Base-by-base conservation (phyloP, 179 eudicot genomes). In the Gypsophila paniculata region DNA sequence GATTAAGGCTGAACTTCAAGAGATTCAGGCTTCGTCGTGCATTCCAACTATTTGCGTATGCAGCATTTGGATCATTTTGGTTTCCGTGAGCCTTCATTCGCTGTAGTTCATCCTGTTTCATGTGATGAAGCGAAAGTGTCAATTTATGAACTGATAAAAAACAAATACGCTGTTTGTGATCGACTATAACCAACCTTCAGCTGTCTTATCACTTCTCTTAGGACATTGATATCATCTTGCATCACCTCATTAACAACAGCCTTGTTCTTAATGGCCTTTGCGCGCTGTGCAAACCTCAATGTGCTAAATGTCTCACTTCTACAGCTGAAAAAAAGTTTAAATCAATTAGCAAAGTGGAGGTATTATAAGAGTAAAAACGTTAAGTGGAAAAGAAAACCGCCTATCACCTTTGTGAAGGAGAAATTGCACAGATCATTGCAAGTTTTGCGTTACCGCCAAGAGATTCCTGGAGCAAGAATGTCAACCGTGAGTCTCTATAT, bases 381-480 rank as follows among this genome's bases (percentile, higher is more conserved):
- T n/a, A n/a, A n/a, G n/a, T n/a, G n/a, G n/a, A n/a, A n/a, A n/a
- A n/a, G n/a, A n/a, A n/a, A n/a, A n/a, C n/a, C n/a, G n/a, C n/a
- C n/a, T n/a, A n/a, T 78, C 49, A 92, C 99, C 99, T 88, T 76
- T 79, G 86, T 9, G 90, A 85, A 4, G 97, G 96, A 80, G 99
- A 94, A 75, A 94, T 87, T 32, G 99, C 97, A 79, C 99, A 94
- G 62, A 94, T 87, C 99, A 94, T 91, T 59, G 97, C 99, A 79
- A 94, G 73, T 85, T 94, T 94, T 61, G 99, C 99, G 82, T 94
- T 94, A 66, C 99, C 99, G 49, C 99, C 99, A 8, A 94, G 97
- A 76, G 99, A 94, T 74, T 94, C 99, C 85, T 94, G 99, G 69
- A 94, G 79, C 81, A 94, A 83, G 76, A 94, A 94, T 54, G 99